Evolutionary conservation across 129 eudicot genomes (phyloP).

Genomic region (Chrysanthemum makinoi): DNA sequence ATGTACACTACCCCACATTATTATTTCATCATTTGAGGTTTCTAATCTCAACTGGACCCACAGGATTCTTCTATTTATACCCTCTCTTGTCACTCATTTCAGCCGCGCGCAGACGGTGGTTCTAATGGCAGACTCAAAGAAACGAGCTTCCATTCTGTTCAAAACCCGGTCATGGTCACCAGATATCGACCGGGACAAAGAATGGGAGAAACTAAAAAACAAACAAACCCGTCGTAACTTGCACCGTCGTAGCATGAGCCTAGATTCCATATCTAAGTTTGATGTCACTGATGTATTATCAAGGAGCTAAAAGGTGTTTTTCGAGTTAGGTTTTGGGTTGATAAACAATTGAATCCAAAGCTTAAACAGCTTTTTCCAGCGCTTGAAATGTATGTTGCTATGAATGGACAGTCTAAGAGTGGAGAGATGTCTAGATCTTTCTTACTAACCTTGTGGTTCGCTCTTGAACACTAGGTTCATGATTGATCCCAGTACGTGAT

Average conservation of each 20-base stretch:
- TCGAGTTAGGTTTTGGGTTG: constrained; percentile 74
- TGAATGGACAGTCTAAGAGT: constrained; percentile 34
- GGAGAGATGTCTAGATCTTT: constrained; percentile 41
- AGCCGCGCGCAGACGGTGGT: too few relatives aligned
- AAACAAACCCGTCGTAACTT: background rate
- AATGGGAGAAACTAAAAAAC: constrained; percentile 46
- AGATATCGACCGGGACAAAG: constrained; percentile 38
- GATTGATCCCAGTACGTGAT: constrained; percentile 40
- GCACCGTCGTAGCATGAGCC: constrained; percentile 34
- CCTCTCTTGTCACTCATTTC: too few relatives aligned
- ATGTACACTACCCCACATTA: too few relatives aligned
- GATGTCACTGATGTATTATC: constrained; percentile 45
- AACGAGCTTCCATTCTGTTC: background rate
- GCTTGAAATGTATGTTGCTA: constrained; percentile 58
- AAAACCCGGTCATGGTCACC: constrained; percentile 63
- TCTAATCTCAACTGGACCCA: too few relatives aligned
- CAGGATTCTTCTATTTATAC: too few relatives aligned
- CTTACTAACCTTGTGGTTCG: constrained; percentile 25
- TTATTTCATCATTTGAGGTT: background rate
- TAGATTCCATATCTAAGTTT: constrained; percentile 11
- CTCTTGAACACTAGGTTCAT: constrained; percentile 9
- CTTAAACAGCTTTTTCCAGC: constrained; percentile 66
- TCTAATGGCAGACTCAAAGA: constrained; percentile 9
- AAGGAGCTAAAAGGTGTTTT: constrained; percentile 67
- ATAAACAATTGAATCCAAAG: constrained; percentile 49